These are phyloP conservation scores for Parsonsia alboflavescens DNA, from an alignment of 257 asterid genomes.

Conservation along the genomic window DNA sequence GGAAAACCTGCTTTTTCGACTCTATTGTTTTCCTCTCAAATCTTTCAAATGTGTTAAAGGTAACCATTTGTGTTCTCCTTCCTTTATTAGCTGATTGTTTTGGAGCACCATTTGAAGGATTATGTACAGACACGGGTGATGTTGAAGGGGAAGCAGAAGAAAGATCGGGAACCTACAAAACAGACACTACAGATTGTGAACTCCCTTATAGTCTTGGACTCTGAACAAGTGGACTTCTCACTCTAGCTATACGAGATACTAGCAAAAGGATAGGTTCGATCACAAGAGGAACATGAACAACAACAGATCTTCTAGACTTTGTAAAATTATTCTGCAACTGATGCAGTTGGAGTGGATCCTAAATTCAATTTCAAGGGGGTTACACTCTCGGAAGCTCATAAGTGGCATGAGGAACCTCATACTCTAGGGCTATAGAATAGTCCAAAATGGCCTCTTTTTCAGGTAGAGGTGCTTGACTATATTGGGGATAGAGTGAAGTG, in stretches of 20 bases:
- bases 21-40: too few species aligned
- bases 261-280: slow-evolving; percentile 68
- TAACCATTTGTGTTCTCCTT: too few species aligned
- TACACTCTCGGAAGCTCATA: too few species aligned
- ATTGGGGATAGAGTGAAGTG: too few species aligned
- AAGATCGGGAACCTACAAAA: too few species aligned
- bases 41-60: too few species aligned
- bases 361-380: too few species aligned
- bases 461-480: too few species aligned
- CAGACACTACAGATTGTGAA: too few species aligned
- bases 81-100: too few species aligned
- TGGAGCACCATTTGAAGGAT: too few species aligned
- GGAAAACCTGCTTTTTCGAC: slow-evolving; percentile 53
- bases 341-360: too few species aligned
- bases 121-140: slow-evolving; percentile 55
- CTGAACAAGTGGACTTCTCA: slow-evolving; percentile 45
- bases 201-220: slow-evolving; percentile 64
- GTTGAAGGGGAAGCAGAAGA: slow-evolving; percentile 66
- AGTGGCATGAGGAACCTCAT: slow-evolving; percentile 77
- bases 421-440: slow-evolving; percentile 84
- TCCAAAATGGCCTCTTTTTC: slow-evolving; percentile 60
- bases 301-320: slow-evolving; percentile 49
- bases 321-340: slow-evolving; percentile 54
- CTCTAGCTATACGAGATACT: slow-evolving; percentile 50
- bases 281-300: slow-evolving; percentile 41